These are phyloP conservation scores for Phycomyces blakesleeanus DNA, from an alignment of 192 early-diverging fungal genomes.

Conservation along the genomic window DNA sequence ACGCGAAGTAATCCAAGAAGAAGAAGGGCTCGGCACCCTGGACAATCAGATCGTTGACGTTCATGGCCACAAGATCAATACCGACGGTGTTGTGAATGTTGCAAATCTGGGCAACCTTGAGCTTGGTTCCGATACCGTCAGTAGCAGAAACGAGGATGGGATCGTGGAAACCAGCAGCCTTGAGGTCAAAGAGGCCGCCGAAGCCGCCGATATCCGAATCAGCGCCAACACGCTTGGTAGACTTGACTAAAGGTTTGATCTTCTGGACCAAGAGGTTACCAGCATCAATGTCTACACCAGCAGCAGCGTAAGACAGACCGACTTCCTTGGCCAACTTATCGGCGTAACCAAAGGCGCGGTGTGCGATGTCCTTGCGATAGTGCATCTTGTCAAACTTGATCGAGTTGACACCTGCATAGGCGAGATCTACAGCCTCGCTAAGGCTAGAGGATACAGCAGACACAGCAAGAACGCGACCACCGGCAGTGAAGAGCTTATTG, in stretches of 20 bases:
- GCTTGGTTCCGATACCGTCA: slow-evolving; percentile 98
- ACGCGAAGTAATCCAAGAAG: slow-evolving; percentile 99
- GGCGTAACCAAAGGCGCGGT: slow-evolving; percentile 43
- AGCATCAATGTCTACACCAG: slow-evolving; percentile 94
- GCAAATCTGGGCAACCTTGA: slow-evolving; percentile 88
- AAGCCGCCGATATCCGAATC: slow-evolving; percentile 98
- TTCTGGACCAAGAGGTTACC: slow-evolving; percentile 93
- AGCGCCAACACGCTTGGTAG: slow-evolving; percentile 88
- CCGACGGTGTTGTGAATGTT: slow-evolving; percentile 91
- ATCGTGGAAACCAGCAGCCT: slow-evolving; percentile 88
- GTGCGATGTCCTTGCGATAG: slow-evolving; percentile 90
- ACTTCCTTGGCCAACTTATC: slow-evolving; percentile 34
- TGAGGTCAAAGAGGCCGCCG: slow-evolving; percentile 95
- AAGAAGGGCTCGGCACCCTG: slow-evolving; percentile 98
- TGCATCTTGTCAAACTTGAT: slow-evolving; percentile 87
- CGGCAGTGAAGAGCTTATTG: slow-evolving; percentile 73
- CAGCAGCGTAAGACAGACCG: slow-evolving; percentile 89
- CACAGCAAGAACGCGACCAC: slow-evolving; percentile 94
- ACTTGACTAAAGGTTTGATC: slow-evolving; percentile 93
- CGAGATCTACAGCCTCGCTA: slow-evolving; percentile 72
- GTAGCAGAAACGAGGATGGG: slow-evolving; percentile 96
- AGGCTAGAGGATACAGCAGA: slow-evolving; percentile 77
- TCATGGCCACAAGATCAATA: slow-evolving; percentile 99
- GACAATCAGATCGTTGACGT: slow-evolving; percentile 97
- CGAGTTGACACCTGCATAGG: slow-evolving; percentile 61